A percentile compares a stretch with the other conserved stretches of the same genome.
Evolutionary conservation across 2,329 filamentous ascomycete species (phyloP).

Genomic region (Mollisiaceae sp.): DNA sequence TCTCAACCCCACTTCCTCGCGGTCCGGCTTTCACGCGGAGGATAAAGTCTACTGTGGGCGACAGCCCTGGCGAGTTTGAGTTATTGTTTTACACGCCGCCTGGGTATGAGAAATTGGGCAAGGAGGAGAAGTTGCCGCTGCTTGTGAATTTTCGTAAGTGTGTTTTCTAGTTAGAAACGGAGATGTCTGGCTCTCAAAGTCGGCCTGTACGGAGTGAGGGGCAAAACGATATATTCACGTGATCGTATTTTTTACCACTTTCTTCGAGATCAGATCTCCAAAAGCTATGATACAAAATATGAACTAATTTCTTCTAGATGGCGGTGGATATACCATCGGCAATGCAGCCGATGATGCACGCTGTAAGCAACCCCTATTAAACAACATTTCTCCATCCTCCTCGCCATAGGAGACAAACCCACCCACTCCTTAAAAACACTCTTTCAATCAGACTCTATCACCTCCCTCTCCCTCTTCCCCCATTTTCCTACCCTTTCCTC

Average conservation of each 20-base stretch:
- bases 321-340: constrained; percentile 66
- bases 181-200: too few relatives aligned
- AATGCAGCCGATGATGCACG: constrained; percentile 63
- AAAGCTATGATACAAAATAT: too few relatives aligned
- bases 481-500: too few relatives aligned
- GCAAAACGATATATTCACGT: not conserved
- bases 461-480: too few relatives aligned
- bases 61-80: constrained; percentile 24
- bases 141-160: constrained; percentile 60
- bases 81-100: constrained; percentile 31
- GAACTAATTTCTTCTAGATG: constrained; percentile 45
- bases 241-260: not conserved
- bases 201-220: too few relatives aligned
- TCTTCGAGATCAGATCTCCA: not conserved
- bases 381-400: too few relatives aligned
- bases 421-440: too few relatives aligned
- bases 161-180: too few relatives aligned
- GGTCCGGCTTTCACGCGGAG: constrained; percentile 22
- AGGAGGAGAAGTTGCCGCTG: constrained; percentile 44
- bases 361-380: constrained; percentile 39
- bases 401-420: too few relatives aligned
- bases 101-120: constrained; percentile 12
- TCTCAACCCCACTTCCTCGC: constrained; percentile 27
- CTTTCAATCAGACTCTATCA: too few relatives aligned
- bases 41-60: constrained; percentile 25